A percentile compares a stretch with the other conserved stretches of the same genome.
These are phyloP conservation scores for Zoysia japonica DNA, from an alignment of 176 grass and related monocot genomes.

Conservation along the genomic window DNA sequence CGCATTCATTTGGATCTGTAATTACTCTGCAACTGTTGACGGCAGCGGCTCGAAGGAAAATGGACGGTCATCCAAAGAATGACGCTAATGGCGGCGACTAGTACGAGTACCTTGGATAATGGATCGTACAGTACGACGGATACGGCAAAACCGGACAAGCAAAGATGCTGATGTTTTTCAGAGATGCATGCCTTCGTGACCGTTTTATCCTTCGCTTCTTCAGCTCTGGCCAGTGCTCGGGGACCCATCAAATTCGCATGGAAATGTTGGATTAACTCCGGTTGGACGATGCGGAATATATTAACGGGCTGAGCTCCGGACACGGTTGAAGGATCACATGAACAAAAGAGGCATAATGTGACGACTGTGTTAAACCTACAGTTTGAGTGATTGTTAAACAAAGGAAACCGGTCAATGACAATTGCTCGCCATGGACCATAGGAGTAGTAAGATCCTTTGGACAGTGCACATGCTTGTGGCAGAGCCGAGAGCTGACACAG, in stretches of 20 bases:
- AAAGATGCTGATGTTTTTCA: not conserved
- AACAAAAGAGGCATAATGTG: conserved; percentile 19
- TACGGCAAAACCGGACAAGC: conserved; percentile 1
- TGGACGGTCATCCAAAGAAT: not conserved
- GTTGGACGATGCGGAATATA: not conserved
- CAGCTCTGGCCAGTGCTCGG: not conserved
- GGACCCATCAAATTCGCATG: not conserved
- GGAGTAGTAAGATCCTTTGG: not conserved
- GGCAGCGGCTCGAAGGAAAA: not conserved
- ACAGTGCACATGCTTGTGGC: conserved; percentile 11
- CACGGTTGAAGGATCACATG: conserved; percentile 5
- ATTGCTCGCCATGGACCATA: not conserved
- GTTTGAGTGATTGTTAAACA: no score
- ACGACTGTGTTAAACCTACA: not conserved
- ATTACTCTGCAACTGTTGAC: conserved; percentile 11
- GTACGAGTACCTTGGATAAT: not conserved
- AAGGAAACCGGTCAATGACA: not conserved
- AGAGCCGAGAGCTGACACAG: conserved; percentile 13
- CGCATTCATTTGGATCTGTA: conserved; percentile 24
- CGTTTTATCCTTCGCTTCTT: not conserved
- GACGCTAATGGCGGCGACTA: not conserved
- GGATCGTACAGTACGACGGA: not conserved
- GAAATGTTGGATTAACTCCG: not conserved
- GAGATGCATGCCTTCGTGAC: not conserved
- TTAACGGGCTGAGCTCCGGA: not conserved